Evolutionary conservation across 805 yeast genomes (phyloP), one percentile per base, ranked within the genome.

Genomic region (Pichia heedii): DNA sequence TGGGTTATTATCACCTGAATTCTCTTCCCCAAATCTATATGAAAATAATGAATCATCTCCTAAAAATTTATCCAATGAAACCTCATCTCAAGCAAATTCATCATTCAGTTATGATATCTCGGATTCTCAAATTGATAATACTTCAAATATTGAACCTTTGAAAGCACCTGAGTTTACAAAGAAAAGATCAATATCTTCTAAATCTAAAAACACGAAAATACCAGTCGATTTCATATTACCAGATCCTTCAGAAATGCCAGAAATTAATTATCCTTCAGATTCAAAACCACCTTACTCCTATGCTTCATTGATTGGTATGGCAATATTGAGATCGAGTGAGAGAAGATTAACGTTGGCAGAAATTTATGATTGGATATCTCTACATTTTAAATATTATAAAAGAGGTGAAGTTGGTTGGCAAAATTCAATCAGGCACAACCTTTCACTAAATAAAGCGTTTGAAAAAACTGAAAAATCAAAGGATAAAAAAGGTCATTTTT

Each of bases 371-470:
- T 90, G 98, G 98, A 93, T 90, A 36, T 78, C 93, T 9, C 79
- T 78, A 37, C 83, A 94, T 32, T 90, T 89, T 62, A 75, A 71
- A 49, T 90, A 81, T 60, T 93, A 93, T 63, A 78, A 80, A 50
- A 78, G 76, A 50, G 83, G 84, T 46, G 95, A 87, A 53, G 83
- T 86, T 11, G 96, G 97, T 22, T 90, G 98, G 98, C 97, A 90
- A 64, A 90, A 90, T 65, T 89, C 96, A 29, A 93, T 90, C 50
- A 79, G 98, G 49, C 98, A 90, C 64, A 90, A 93, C 53, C 68
- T 90, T 26, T 87, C 96, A 12, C 71, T 90, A 54, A 93, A 90
- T 63, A 93, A 93, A 58, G 96, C 97, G 0, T 90, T 90, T 58
- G 72, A 83, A 39, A 90, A 90, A 64, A 81, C 93, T 20, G 95